These are phyloP conservation scores for Dryas integrifolia DNA, from an alignment of 331 rosid species.

Conservation along the genomic window DNA sequence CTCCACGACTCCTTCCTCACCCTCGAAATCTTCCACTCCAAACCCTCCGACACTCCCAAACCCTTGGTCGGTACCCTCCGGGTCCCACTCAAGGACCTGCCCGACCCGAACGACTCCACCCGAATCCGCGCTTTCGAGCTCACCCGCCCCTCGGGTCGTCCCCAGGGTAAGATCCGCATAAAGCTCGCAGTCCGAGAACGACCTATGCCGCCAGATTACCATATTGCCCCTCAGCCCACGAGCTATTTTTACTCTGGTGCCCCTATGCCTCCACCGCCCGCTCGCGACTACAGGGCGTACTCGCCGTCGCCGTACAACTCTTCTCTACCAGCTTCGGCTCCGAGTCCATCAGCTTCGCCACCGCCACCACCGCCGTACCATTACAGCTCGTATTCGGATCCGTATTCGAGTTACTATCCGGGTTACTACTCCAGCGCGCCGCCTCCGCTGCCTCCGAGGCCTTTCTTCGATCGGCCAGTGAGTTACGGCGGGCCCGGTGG, in stretches of 20 bases:
- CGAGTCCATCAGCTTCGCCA: constrained; percentile 28
- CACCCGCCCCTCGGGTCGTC: constrained; percentile 78
- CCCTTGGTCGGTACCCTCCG: constrained; percentile 82
- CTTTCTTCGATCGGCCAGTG: constrained; percentile 56
- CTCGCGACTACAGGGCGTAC: constrained; percentile 58
- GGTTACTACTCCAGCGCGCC: constrained; percentile 61
- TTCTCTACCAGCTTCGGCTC: constrained; percentile 18
- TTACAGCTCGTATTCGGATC: constrained; percentile 55
- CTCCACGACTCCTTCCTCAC: constrained; percentile 62
- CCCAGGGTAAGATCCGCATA: constrained; percentile 73
- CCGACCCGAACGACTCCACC: constrained; percentile 39
- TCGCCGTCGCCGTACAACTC: constrained; percentile 39
- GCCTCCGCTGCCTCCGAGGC: constrained; percentile 62
- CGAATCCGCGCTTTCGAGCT: constrained; percentile 51
- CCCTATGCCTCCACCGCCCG: constrained; percentile 39
- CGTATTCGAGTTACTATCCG: constrained; percentile 46
- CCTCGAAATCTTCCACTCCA: constrained; percentile 85
- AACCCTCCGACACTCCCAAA: constrained; percentile 76
- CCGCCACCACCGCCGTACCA: constrained; percentile 46
- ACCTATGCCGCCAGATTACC: constrained; percentile 52
- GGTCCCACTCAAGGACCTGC: constrained; percentile 51
- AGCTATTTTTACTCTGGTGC: constrained; percentile 36
- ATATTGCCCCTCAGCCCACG: constrained; percentile 37
- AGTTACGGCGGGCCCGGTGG: constrained; percentile 40
- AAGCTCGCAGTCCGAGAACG: constrained; percentile 66